Evolutionary conservation across 805 yeast genomes (phyloP).

Genomic region (Isabelozyma gotoi): DNA sequence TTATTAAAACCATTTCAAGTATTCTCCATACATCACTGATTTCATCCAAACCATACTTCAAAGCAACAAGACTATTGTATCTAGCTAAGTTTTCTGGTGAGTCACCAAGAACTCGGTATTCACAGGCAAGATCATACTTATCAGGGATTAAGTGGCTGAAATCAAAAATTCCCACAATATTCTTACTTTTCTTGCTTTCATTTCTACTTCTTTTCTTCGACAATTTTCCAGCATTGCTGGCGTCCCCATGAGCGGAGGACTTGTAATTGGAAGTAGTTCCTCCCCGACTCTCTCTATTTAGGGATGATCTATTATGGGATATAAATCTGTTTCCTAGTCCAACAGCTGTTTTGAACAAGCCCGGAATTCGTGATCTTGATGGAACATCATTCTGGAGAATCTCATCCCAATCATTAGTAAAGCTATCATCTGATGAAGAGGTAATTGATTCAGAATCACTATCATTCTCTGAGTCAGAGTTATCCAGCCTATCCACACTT

Average conservation of each 20-base stretch:
- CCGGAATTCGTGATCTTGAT: slow-evolving; percentile 52
- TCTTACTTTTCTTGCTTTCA: slow-evolving; percentile 35
- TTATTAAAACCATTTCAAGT: slow-evolving; percentile 46
- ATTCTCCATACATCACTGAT: slow-evolving; percentile 77
- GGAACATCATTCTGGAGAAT: slow-evolving; percentile 57
- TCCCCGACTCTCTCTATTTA: slow-evolving; percentile 36
- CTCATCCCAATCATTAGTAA: slow-evolving; percentile 69
- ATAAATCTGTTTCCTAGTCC: slow-evolving; percentile 37
- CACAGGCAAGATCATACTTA: slow-evolving; percentile 65
- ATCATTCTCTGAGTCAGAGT: slow-evolving; percentile 11
- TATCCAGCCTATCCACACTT: slow-evolving; percentile 17
- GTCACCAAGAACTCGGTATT: slow-evolving; percentile 63
- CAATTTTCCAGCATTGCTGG: slow-evolving; percentile 16
- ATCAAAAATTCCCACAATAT: slow-evolving; percentile 63
- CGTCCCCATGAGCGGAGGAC: slow-evolving; percentile 35
- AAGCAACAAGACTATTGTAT: slow-evolving; percentile 72
- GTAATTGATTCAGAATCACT: slow-evolving; percentile 11
- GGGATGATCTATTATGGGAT: slow-evolving; percentile 23
- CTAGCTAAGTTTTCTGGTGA: slow-evolving; percentile 63
- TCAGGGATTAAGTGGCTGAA: slow-evolving; percentile 73
- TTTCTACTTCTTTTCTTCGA: slow-evolving; percentile 13
- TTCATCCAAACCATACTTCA: slow-evolving; percentile 56
- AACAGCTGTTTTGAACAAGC: slow-evolving; percentile 41
- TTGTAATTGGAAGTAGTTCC: slow-evolving; percentile 32
- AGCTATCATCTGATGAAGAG: slow-evolving; percentile 50